These are phyloP conservation scores for Phytophthora podocarpi DNA, from an alignment of 352 stramenopile species.

Conservation along the genomic window DNA sequence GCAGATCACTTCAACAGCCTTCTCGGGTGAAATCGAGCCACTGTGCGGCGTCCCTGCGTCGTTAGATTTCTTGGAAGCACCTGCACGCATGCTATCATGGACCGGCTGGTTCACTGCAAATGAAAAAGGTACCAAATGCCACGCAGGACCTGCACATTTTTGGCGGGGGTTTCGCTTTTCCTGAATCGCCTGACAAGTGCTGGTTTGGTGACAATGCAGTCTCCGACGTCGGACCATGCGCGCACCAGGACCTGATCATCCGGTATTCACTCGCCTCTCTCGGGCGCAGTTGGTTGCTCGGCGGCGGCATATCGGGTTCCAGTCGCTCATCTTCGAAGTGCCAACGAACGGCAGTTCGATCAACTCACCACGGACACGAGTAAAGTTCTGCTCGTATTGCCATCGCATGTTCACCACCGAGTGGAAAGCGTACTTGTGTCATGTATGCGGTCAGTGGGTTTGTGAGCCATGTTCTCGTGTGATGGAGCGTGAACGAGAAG, in stretches of 20 bases:
- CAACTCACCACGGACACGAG: background rate
- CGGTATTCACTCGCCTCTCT: constrained; percentile 57
- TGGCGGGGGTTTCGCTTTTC: constrained; percentile 21
- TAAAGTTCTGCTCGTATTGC: constrained; percentile 35
- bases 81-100: constrained; percentile 14
- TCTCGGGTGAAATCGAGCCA: constrained; percentile 27
- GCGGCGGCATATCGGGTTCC: constrained; percentile 48
- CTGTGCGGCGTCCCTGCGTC: background rate
- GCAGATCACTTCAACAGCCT: constrained; percentile 42
- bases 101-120: background rate
- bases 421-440: constrained; percentile 57
- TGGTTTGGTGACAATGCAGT: background rate
- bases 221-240: constrained; percentile 21
- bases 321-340: constrained; percentile 43
- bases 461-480: constrained; percentile 55
- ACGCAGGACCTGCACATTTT: constrained; percentile 6
- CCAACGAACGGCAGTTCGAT: background rate
- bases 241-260: constrained; percentile 39
- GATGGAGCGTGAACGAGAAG: constrained; percentile 54
- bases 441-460: constrained; percentile 53
- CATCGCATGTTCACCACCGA: constrained; percentile 36
- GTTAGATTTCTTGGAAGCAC: constrained; percentile 1
- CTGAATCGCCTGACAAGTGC: too few species aligned
- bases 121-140: background rate
- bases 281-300: constrained; percentile 50